Conservation (phyloP, 1,284 basidiomycete species). For the Ustilago curta region DNA sequence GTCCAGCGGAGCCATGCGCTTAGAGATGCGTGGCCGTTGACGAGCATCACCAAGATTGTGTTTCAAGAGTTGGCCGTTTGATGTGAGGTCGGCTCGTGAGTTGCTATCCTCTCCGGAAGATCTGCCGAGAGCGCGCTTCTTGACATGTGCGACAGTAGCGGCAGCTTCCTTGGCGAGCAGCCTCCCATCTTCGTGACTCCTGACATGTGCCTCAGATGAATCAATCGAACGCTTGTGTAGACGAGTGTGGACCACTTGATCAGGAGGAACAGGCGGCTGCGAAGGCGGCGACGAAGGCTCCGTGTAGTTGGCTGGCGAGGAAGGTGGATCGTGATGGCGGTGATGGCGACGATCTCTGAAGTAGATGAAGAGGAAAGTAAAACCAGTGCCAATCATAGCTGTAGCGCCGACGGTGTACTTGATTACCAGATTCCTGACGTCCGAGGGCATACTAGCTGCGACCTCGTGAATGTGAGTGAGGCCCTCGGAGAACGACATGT, state of each 20-base stretch:
- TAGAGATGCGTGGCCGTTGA: neutral
- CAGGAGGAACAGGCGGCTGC: neutral
- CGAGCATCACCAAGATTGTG: too few relatives aligned
- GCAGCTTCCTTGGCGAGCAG: too few relatives aligned
- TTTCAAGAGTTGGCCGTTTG: too few relatives aligned
- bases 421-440: neutral
- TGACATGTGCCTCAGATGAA: neutral
- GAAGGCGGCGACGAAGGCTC: neutral
- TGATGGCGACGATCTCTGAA: neutral
- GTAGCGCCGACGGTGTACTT: constrained; percentile 1
- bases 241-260: neutral
- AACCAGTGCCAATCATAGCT: constrained; percentile 6
- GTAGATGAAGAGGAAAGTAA: constrained; percentile 1
- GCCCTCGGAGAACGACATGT: neutral
- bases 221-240: neutral
- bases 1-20: neutral
- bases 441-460: neutral
- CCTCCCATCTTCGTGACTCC: too few relatives aligned
- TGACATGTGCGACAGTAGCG: too few relatives aligned
- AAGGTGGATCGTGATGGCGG: neutral
- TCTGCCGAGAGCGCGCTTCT: too few relatives aligned
- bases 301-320: neutral
- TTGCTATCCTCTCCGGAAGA: too few relatives aligned
- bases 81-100: too few relatives aligned
- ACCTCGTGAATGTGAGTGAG: neutral